Percentiles rank a stretch among this genome's conserved stretches.
Evolutionary conservation across 176 grass and related monocot genomes (phyloP).

Genomic region (Saccharum spontaneum): DNA sequence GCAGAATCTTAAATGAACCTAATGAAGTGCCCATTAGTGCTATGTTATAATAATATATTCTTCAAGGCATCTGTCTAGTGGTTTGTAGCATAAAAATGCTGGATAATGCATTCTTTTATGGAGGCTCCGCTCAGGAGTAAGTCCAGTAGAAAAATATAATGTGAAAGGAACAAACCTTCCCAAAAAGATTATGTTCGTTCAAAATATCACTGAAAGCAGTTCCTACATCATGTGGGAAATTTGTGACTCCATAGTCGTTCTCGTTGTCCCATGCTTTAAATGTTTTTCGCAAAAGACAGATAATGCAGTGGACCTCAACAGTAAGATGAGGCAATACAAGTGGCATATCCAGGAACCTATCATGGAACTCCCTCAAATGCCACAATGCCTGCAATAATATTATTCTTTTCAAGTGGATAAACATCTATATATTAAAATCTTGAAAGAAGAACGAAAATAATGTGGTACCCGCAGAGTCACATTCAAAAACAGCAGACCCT

Average conservation of each 20-base stretch:
- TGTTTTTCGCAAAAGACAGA: background rate
- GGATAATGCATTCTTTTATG: background rate
- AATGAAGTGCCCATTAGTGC: background rate
- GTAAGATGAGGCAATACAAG: constrained; percentile 1
- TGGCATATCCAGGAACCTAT: constrained; percentile 8
- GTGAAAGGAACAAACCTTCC: constrained; percentile 24
- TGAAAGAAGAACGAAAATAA: background rate
- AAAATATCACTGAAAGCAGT: constrained; percentile 21
- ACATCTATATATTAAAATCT: background rate
- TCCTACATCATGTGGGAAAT: background rate
- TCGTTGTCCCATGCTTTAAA: constrained; percentile 12
- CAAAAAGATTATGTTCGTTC: background rate
- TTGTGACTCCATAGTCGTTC: background rate
- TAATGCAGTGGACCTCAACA: background rate
- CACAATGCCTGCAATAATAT: constrained; percentile 27
- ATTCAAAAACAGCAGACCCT: constrained; percentile 2
- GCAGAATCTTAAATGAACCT: background rate
- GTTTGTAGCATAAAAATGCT: background rate
- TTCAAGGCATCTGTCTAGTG: background rate
- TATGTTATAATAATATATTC: constrained; percentile 7
- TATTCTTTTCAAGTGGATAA: background rate
- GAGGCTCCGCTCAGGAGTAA: background rate
- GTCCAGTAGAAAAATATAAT: background rate
- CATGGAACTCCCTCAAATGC: constrained; percentile 19
- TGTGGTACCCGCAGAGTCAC: constrained; percentile 19